Conservation (phyloP, 2,329 filamentous ascomycete genomes). For the Paracamarosporium sp. region DNA sequence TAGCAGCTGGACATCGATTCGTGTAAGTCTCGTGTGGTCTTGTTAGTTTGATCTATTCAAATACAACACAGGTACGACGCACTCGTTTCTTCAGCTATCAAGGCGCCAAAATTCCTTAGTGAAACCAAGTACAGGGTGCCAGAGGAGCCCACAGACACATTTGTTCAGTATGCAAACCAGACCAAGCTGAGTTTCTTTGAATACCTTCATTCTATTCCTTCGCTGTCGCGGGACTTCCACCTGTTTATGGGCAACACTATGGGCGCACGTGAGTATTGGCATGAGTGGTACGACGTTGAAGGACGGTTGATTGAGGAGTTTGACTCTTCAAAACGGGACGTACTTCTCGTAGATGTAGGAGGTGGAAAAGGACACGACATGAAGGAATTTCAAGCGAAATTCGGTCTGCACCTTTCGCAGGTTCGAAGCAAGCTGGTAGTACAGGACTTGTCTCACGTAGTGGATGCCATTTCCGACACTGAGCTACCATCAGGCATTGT, state of each 20-base stretch:
- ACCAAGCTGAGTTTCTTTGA: slow-evolving; percentile 10
- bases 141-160: slow-evolving; percentile 12
- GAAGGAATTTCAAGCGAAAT: slow-evolving; percentile 6
- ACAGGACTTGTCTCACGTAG: slow-evolving; percentile 12
- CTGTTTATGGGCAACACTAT: slow-evolving; percentile 23
- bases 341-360: slow-evolving; percentile 17
- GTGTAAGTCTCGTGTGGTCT: slow-evolving; percentile 16
- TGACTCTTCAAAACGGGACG: background rate
- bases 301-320: slow-evolving; percentile 13
- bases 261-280: slow-evolving; percentile 17
- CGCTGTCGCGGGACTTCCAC: slow-evolving; percentile 17
- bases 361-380: slow-evolving; percentile 18
- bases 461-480: slow-evolving; percentile 7
- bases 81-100: slow-evolving; percentile 12
- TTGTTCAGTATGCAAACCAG: slow-evolving; percentile 18
- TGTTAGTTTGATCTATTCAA: background rate
- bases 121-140: slow-evolving; percentile 14
- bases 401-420: background rate
- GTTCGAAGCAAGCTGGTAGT: slow-evolving; percentile 8
- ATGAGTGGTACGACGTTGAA: slow-evolving; percentile 20
- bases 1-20: slow-evolving; percentile 19
- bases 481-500: slow-evolving; percentile 1
- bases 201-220: background rate
- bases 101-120: slow-evolving; percentile 16
- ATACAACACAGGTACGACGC: slow-evolving; percentile 10